These are phyloP conservation scores for Suillus tomentosus DNA, from an alignment of 768 basidiomycete genomes.

Conservation along the genomic window DNA sequence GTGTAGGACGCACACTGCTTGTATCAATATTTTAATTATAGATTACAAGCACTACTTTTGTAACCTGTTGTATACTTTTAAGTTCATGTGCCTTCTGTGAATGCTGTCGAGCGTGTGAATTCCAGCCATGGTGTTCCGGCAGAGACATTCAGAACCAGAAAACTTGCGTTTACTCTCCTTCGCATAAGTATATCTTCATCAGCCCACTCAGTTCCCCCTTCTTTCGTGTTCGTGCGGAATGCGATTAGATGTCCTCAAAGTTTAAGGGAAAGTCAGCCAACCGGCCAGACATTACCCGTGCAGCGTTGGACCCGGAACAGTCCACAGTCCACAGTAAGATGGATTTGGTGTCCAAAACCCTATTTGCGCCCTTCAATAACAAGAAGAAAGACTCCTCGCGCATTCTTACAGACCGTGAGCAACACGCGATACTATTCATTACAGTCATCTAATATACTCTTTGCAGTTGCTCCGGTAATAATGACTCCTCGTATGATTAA, in stretches of 20 bases:
- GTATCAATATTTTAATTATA: conserved; percentile 8
- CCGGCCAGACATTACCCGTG: conserved; percentile 41
- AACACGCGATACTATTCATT: conserved; percentile 4
- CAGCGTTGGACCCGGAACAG: conserved; percentile 41
- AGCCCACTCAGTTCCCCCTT: conserved; percentile 1
- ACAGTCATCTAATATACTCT: conserved; percentile 28
- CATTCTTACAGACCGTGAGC: conserved; percentile 76
- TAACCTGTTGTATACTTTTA: not conserved
- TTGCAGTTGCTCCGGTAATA: conserved; percentile 76
- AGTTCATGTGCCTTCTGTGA: not conserved
- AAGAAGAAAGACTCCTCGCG: conserved; percentile 66
- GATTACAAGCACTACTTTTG: conserved; percentile 3
- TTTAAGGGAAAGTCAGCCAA: conserved; percentile 20
- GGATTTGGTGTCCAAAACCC: conserved; percentile 65
- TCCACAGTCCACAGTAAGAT: conserved; percentile 47
- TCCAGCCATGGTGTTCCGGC: not conserved
- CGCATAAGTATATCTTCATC: not conserved
- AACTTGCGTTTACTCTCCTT: not conserved
- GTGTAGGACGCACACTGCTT: not conserved
- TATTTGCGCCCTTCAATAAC: conserved; percentile 65
- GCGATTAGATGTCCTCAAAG: conserved; percentile 23
- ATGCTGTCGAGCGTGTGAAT: conserved; percentile 1
- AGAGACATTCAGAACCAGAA: conserved; percentile 4
- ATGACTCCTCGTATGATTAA: conserved; percentile 87
- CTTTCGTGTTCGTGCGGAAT: conserved; percentile 18